Conservation (phyloP, 2,329 filamentous ascomycete species). For the Neofusicoccum parvum region DNA sequence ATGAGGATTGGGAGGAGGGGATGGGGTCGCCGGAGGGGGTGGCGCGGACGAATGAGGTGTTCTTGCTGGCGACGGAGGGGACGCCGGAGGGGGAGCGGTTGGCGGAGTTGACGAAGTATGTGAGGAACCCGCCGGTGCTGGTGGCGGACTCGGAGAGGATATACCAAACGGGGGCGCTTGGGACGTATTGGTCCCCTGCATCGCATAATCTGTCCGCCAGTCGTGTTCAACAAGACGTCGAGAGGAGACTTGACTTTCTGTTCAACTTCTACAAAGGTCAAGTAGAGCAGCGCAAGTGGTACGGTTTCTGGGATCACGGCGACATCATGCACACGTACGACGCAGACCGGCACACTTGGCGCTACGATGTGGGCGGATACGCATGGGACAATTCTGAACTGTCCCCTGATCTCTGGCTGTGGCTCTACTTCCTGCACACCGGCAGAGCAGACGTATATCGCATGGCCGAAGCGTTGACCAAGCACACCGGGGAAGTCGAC, state of each 20-base stretch:
- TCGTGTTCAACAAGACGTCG: background rate
- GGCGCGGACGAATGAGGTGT: conserved; percentile 60
- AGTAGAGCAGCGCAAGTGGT: conserved; percentile 61
- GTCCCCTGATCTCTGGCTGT: conserved; percentile 64
- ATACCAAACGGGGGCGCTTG: conserved; percentile 55
- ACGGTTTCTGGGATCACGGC: conserved; percentile 65
- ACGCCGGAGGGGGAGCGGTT: conserved; percentile 56
- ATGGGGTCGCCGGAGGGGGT: conserved; percentile 62
- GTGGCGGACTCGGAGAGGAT: conserved; percentile 53
- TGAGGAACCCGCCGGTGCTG: conserved; percentile 57
- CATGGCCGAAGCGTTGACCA: conserved; percentile 60
- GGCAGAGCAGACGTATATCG: conserved; percentile 60
- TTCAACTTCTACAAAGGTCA: conserved; percentile 59
- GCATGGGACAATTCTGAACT: conserved; percentile 68
- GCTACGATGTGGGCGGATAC: conserved; percentile 65
- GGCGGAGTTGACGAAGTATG: conserved; percentile 46
- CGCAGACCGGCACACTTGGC: conserved; percentile 60
- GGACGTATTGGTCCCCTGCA: conserved; percentile 32
- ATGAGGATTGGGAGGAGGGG: conserved; percentile 62
- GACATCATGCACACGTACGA: conserved; percentile 68
- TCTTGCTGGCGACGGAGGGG: conserved; percentile 54
- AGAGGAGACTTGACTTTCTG: conserved; percentile 56
- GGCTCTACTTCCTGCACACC: conserved; percentile 64
- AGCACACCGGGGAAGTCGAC: conserved; percentile 64
- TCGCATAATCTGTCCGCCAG: no score